Base-by-base conservation (phyloP, 257 asterid genomes). In the Solanum paucissectum region DNA sequence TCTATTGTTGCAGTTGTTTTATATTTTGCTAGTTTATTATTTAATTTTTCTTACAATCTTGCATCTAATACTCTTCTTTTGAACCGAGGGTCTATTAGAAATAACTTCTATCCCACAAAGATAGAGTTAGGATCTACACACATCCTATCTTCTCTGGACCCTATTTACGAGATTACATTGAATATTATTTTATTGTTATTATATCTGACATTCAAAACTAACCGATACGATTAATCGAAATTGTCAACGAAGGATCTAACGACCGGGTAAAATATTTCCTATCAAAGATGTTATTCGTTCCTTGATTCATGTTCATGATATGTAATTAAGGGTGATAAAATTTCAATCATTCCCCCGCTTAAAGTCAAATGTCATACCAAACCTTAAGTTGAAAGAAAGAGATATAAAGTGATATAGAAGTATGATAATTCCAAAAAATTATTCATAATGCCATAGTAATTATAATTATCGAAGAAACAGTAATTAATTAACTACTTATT, bases 361-460 rank as follows among this genome's bases (percentile, higher is more conserved):
- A 21, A 89, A 40, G 87, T 87, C 82, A 89, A 91, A 86, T 87
- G 83, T 83, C 87, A 89, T 71, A 91, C 91, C 92, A 89, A 93
- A 91, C 91, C 82, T 91, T 91, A 90, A 88, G 89, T 91, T 89
- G 93, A 89, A 89, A 93, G 93, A 92, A 90, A 93, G 87, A 68
- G 95, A 92, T 91, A 91, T 90, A 91, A 91, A 91, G 92, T 90
- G 89, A 89, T 72, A 82, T 75, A 86, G 88, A 64, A 87, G n/a
- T 77, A 40, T 12, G 37, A 40, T 42, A 42, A 77, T 77, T 77
- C 84, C 46, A 42, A 77, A 20, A 25, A 55, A 42, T 7, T 8
- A 79, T 42, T 44, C 84, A 79, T 79, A 25, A 79, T 40, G 8
- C 36, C 36, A 40, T 77, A 9, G 21, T 36, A 79, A 25, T 16